Conservation (phyloP, 2,329 filamentous ascomycete species). For the Teratosphaeria nubilosa region DNA sequence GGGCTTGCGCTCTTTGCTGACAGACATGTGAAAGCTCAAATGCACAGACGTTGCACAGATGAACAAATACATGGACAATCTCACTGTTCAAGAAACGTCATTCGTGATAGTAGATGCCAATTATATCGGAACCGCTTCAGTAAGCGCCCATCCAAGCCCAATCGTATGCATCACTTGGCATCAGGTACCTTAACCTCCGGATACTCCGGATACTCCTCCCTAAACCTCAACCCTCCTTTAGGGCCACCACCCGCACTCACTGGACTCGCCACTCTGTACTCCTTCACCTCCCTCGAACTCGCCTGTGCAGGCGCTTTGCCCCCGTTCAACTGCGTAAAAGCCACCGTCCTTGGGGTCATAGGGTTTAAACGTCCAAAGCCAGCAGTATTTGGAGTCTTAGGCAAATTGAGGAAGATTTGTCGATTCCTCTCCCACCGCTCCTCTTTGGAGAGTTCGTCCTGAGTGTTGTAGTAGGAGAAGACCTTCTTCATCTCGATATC, state of each 20-base stretch:
- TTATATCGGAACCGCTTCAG: not conserved
- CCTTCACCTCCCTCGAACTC: not conserved
- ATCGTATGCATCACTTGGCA: not conserved
- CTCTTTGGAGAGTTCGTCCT: conserved; percentile 34
- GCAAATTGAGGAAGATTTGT: conserved; percentile 25
- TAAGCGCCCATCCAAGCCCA: not conserved
- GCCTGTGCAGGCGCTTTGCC: conserved; percentile 6
- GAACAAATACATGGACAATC: not conserved
- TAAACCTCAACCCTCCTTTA: conserved; percentile 16
- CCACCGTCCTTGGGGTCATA: conserved; percentile 57
- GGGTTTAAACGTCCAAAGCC: conserved; percentile 23
- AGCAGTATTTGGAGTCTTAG: conserved; percentile 38
- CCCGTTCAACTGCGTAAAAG: conserved; percentile 50
- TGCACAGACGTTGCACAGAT: not conserved
- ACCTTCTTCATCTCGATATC: conserved; percentile 44
- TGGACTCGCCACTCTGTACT: not conserved
- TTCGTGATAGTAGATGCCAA: not conserved
- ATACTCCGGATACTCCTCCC: conserved; percentile 17
- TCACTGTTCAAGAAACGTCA: not conserved
- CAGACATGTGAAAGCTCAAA: not conserved
- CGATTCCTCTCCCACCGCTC: conserved; percentile 49
- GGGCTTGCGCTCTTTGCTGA: not conserved
- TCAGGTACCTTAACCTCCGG: not conserved
- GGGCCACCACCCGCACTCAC: not conserved
- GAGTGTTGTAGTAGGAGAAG: conserved; percentile 30